These are phyloP conservation scores for Trifolium dubium DNA, from an alignment of 306 rosid species.

Conservation along the genomic window DNA sequence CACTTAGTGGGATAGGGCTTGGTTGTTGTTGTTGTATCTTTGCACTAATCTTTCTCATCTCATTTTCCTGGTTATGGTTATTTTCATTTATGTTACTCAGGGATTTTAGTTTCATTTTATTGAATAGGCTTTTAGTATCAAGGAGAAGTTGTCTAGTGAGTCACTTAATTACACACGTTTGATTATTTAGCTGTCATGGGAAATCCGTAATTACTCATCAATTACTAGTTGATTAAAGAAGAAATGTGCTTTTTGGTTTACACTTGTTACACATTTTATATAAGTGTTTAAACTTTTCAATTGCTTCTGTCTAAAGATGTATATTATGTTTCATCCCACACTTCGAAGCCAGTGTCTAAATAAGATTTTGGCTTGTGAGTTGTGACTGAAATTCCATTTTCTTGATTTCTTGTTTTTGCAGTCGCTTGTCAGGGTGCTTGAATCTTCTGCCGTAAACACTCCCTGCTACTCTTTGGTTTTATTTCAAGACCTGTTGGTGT, in stretches of 20 bases:
- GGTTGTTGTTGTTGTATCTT: background rate
- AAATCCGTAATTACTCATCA: background rate
- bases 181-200: conserved; percentile 6
- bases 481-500: conserved; percentile 94
- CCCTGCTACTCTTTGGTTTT: conserved; percentile 84
- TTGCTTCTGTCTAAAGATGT: conserved; percentile 4
- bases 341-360: background rate
- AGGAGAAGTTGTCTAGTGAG: background rate
- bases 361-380: conserved; percentile 32
- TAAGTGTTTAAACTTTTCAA: conserved; percentile 1
- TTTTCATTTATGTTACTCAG: too few relatives aligned
- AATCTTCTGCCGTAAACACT: conserved; percentile 75
- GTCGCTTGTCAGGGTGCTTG: conserved; percentile 87
- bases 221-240: conserved; percentile 1
- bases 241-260: conserved; percentile 7
- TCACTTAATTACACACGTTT: background rate
- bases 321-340: background rate
- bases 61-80: background rate
- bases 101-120: too few relatives aligned
- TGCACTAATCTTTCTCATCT: background rate
- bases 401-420: conserved; percentile 57
- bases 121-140: too few relatives aligned
- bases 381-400: conserved; percentile 21
- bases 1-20: too few relatives aligned
- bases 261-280: conserved; percentile 4